Base-by-base conservation (phyloP, 805 yeast species). In the Candida morakotiae region DNA sequence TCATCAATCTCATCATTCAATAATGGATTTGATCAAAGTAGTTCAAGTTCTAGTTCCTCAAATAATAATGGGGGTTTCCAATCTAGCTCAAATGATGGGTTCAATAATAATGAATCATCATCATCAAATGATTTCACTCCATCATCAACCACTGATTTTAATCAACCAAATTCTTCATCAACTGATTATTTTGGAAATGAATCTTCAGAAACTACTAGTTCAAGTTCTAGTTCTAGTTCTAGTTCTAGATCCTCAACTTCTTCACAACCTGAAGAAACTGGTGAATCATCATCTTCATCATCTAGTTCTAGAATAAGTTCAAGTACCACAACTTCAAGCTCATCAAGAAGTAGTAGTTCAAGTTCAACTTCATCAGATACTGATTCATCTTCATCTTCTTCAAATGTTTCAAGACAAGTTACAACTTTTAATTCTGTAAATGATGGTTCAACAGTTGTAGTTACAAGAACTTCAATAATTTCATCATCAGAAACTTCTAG, bases 401-500 rank as follows among this genome's bases (percentile, higher is more conserved):
- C 38, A 10, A 37, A 35, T 20, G 30, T 11, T 16, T 24, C 39
- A 9, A 15, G 10, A 21, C 39, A 41, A 14, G 34, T 30, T 5
- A 56, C 70, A 14, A 60, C 69, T 1, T 54, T 43, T 33, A 45
- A 51, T 4, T 60, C 69, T 1, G 64, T 56, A 2, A 60, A 56
- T 31, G 56, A 55, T 36, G 74, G 73, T 2, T 47, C 31, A 14
- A 66, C 71, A 2, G 54, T 67, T 2, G 44, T 64, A 22, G 70
- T 68, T 13, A 68, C 73, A n/a, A 49, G 51, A 20, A 68, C 73
- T 1, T 55, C 68, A 9, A 14, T 63, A 14, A 48, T 60, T 5
- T 38, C 53, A 2, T 34, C 32, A 7, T 27, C 30, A 13, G 10
- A 20, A 11, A 44, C 53, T 24, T 53, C 63, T 1, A 49, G 67